Evolutionary conservation across 805 yeast genomes (phyloP).

Genomic region (Candida krabiensis): DNA sequence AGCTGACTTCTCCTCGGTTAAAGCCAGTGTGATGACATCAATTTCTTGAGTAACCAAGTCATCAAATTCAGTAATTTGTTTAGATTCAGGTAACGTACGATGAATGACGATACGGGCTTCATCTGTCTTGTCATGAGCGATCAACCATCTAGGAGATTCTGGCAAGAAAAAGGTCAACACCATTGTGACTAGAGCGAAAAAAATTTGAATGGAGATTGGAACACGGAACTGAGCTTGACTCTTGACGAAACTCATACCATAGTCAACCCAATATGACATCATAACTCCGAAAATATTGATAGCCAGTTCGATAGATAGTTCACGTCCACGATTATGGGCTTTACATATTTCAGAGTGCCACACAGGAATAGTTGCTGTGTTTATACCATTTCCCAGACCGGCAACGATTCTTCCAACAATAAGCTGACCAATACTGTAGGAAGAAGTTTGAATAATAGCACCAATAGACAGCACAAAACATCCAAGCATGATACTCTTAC

Average conservation of each 20-base stretch:
- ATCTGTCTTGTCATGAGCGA: conserved; percentile 51
- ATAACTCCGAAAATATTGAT: conserved; percentile 70
- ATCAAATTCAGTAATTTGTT: conserved; percentile 36
- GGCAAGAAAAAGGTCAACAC: conserved; percentile 63
- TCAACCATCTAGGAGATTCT: conserved; percentile 69
- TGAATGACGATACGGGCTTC: conserved; percentile 44
- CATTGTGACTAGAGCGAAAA: conserved; percentile 52
- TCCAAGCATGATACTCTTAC: conserved; percentile 51
- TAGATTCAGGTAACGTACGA: conserved; percentile 46
- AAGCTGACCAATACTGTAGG: conserved; percentile 45
- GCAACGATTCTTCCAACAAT: conserved; percentile 65
- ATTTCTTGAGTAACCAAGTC: conserved; percentile 34
- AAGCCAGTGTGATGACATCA: conserved; percentile 42
- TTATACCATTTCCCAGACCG: conserved; percentile 71
- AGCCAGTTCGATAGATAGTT: conserved; percentile 54
- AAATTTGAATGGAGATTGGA: conserved; percentile 66
- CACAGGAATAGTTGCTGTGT: conserved; percentile 71
- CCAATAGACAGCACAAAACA: conserved; percentile 63
- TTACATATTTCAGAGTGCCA: conserved; percentile 68
- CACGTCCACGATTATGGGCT: conserved; percentile 70
- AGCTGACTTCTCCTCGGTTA: conserved; percentile 47
- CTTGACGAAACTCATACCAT: conserved; percentile 52
- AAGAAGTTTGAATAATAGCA: conserved; percentile 50
- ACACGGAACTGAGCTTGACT: conserved; percentile 60
- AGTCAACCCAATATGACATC: conserved; percentile 63